Evolutionary conservation across 1,284 basidiomycete species (phyloP), one percentile per base, ranked within the genome.

Genomic region (Ceratobasidium papillatum): DNA sequence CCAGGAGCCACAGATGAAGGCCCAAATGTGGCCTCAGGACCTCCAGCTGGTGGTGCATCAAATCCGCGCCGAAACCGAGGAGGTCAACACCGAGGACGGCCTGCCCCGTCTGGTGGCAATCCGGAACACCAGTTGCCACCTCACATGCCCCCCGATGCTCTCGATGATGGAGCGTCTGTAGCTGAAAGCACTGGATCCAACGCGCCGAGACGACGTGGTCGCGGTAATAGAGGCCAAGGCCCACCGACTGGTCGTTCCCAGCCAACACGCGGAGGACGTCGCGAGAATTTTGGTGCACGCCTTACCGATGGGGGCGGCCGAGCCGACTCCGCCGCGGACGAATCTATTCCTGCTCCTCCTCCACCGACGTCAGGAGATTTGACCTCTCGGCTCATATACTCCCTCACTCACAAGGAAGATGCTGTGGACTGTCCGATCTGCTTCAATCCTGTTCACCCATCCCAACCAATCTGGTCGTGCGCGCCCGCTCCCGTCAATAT

Each of bases 401-500:
- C 86, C 2, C 84, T 94, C 38, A 86, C 77, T 41, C 74, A 87
- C 75, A 88, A 86, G 0, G 75, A 78, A 76, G 76, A 77, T 43
- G 76, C 76, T 22, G 73, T 75, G 3, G 94, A 95, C 79, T 95
- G 94, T 79, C 84, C 89, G 0, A 94, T 95, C 76, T 95, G 94
- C 80, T 94, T 94, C 81, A 87, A 86, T 54, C 76, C 90, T 0
- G 89, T 95, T 30, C 87, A 89, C 54, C 91, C 93, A 1, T 86
- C 86, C 0, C 88, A 94, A 66, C 86, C 89, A 0, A 91, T 89
- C 0, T 94, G 93, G 89, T 93, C 91, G 0, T 94, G 94, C 80
- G 89, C 90, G 3, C 90, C 91, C 0, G 84, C 86, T 0, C 84
- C 79, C 0, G 81, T 27, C 22, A 45, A 69, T n/a, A 22, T n/a